Evolutionary conservation across 225 moss, liverwort and hornwort species (phyloP), one percentile per base, ranked within the genome.

Genomic region (Asterella californica): DNA sequence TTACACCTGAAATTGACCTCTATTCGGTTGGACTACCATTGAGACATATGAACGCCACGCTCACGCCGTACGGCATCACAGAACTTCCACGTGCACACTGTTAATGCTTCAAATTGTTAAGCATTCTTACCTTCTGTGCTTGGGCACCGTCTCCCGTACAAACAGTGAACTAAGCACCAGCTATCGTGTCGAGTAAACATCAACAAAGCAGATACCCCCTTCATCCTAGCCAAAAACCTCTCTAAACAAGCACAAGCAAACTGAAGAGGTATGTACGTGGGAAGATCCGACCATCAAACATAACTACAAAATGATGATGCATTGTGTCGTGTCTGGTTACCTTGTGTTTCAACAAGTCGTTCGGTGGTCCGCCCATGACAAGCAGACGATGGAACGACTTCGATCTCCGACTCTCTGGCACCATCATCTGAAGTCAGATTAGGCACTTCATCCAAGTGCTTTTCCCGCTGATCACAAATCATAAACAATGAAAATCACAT

Each of bases 381-480:
- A 65, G 65, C 45, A 47, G 47, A 45, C 70, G 36, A 55, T 21
- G 36, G 34, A 37, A 55, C 57, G 21, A 18, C 59, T 25, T 59
- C 37, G 25, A 17, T 47, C 10, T 72, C 49, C 49, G 42, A 27
- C 19, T 72, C 37, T 59, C 24, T 32, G 4, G 69, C 74, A 47
- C 42, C 74, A 68, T 38, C 80, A 24, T 61, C 49, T 81, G 71
- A 68, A 29, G 33, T 67, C 52, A 73, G 36, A 33, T 50, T 33
- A 57, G 76, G 71, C 61, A 45, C 69, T 15, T 74, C 80, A 68
- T 69, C 37, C 0, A 24, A 53, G 7, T 68, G 30, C 82, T 29
- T 68, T 45, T 71, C 60, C 79, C 79, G 74, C 55, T 70, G 60
- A 46, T 52, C 36, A 77, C 52, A 76, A 53, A 47, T 22, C 33